Evolutionary conservation across 2,329 filamentous ascomycete species (phyloP).

Genomic region (Dendryphion nanum): DNA sequence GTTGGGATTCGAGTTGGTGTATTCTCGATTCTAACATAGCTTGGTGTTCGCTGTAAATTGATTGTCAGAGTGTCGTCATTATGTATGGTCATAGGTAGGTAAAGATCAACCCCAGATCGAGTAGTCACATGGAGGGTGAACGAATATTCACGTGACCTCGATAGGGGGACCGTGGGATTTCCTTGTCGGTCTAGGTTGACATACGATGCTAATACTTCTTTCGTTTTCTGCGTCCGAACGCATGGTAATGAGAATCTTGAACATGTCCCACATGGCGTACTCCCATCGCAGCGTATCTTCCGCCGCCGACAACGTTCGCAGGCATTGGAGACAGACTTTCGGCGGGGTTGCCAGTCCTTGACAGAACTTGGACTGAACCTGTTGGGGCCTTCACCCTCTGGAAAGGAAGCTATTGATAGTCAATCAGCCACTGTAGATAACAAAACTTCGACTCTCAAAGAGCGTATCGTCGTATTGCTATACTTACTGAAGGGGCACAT

Average conservation of each 20-base stretch:
- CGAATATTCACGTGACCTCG: too few relatives aligned
- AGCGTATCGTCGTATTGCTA: background rate
- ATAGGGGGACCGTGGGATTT: too few relatives aligned
- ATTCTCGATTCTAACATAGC: conserved; percentile 37
- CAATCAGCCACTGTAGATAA: background rate
- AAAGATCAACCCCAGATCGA: background rate
- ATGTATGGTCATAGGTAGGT: background rate
- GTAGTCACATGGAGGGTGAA: conserved; percentile 22
- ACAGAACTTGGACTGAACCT: conserved; percentile 31
- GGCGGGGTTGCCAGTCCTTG: conserved; percentile 34
- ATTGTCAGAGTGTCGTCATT: background rate
- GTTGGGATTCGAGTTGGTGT: conserved; percentile 37
- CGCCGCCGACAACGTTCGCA: conserved; percentile 36
- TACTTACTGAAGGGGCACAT: conserved; percentile 39
- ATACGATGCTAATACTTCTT: conserved; percentile 37
- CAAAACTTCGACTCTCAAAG: background rate
- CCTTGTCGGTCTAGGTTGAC: conserved; percentile 8
- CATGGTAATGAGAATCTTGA: conserved; percentile 38
- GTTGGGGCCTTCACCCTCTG: conserved; percentile 27
- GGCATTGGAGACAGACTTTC: conserved; percentile 39
- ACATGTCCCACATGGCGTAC: conserved; percentile 37
- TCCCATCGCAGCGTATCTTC: conserved; percentile 38
- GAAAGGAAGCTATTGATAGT: conserved; percentile 25
- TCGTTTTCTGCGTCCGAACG: conserved; percentile 35
- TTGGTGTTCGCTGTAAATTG: conserved; percentile 36